Evolutionary conservation across 495 filamentous ascomycete genomes (phyloP), one percentile per base, ranked within the genome.

Genomic region (Aspergillus asperescens): DNA sequence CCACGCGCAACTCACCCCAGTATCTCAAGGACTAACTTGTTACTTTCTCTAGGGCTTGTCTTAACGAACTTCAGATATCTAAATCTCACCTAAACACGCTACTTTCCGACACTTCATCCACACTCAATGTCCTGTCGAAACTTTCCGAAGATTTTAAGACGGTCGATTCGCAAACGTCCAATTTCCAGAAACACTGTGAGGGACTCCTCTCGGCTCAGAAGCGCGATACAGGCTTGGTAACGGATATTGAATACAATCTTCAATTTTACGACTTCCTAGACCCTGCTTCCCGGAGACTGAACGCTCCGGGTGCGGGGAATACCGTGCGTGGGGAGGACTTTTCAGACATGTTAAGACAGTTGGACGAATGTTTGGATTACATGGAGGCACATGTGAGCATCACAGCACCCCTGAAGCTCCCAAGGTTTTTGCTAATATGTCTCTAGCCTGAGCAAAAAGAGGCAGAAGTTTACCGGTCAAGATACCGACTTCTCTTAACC

Each of bases 211-310:
- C 80, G 3, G 88, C 94, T 42, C 87, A 96, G 64, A 82, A 78
- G 54, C 82, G 86, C 12, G 77, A 95, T 19, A 81, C 85, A 43
- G 76, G 77, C 28, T 74, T 97, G 31, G 87, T 89, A 1, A 83
- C 91, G 55, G 83, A 86, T 24, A 86, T 99, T 39, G 85, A 86
- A 6, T 81, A 85, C 23, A 94, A 95, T 55, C 76, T 96, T 5
- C 83, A 89, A 56, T 96, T 95, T 64, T 99, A 96, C 63, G 81
- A 84, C 18, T 94, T 92, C 63, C 77, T 97, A 18, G 93, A 96
- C 52, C 90, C 86, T 43, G 88, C 92, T 42, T 96, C 90, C 9
- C 80, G 89, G 45, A 79, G 87, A 23, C 81, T 98, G 35, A 96
- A 96, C 75, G 90, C 90, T 19, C 93, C 94, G 7, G 90, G 90